Conservation (phyloP, 2,329 filamentous ascomycete species). For the Claviceps paspali region DNA sequence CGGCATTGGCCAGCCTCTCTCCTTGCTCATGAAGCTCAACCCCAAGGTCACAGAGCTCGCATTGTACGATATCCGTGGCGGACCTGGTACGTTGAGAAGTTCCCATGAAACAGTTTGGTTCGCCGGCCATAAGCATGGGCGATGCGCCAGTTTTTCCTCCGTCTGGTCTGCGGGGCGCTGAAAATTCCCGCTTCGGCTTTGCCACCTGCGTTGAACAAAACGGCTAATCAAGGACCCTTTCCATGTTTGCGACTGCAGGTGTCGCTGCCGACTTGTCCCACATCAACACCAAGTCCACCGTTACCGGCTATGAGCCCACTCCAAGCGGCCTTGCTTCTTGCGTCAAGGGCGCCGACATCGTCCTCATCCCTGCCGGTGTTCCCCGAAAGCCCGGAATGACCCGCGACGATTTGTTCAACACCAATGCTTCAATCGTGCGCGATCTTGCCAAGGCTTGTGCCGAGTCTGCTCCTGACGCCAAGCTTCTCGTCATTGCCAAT, state of each 20-base stretch:
- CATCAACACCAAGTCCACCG: conserved; percentile 96
- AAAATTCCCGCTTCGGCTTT: not conserved
- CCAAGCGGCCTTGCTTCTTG: conserved; percentile 59
- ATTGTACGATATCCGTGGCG: conserved; percentile 94
- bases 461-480: conserved; percentile 77
- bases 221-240: not conserved
- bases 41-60: conserved; percentile 84
- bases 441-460: conserved; percentile 93
- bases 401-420: conserved; percentile 99
- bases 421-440: conserved; percentile 97
- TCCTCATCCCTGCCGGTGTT: conserved; percentile 95
- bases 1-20: conserved; percentile 97
- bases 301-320: conserved; percentile 76
- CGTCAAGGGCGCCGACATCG: conserved; percentile 79
- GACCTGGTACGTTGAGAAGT: conserved; percentile 52
- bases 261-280: conserved; percentile 96
- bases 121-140: too few species aligned
- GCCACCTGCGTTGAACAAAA: not conserved
- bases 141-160: too few species aligned
- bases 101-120: too few species aligned
- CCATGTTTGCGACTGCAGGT: conserved; percentile 48
- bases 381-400: conserved; percentile 99
- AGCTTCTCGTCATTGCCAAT: conserved; percentile 96
- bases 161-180: too few species aligned
- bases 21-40: conserved; percentile 97